Percentiles rank a stretch among this genome's conserved stretches.
These are phyloP conservation scores for Mycena haematopus DNA, from an alignment of 768 basidiomycete genomes.

Conservation along the genomic window DNA sequence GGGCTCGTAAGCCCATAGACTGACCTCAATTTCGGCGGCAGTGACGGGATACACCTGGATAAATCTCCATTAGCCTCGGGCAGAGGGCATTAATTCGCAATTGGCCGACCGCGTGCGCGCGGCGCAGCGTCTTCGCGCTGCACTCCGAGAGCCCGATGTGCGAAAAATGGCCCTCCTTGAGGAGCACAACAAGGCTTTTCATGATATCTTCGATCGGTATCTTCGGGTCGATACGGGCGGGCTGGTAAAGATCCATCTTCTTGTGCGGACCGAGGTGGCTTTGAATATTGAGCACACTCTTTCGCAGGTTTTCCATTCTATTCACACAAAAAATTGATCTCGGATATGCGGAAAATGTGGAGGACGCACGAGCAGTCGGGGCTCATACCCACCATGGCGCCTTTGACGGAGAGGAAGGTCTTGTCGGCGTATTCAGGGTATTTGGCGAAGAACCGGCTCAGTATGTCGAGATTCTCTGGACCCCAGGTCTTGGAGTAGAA, in stretches of 20 bases:
- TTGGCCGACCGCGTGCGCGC: conserved; percentile 33
- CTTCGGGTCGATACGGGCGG: conserved; percentile 52
- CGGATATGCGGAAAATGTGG: neutral
- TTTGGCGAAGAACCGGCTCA: conserved; percentile 55
- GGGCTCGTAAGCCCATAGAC: conserved; percentile 59
- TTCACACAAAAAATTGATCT: no score
- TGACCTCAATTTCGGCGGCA: conserved; percentile 1
- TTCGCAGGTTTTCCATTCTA: conserved; percentile 20
- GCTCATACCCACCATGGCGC: neutral
- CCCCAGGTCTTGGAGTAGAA: conserved; percentile 1
- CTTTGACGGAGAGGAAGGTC: neutral
- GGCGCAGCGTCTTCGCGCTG: conserved; percentile 30
- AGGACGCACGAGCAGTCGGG: conserved; percentile 25
- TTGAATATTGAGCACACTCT: conserved; percentile 52
- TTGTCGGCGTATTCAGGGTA: conserved; percentile 42
- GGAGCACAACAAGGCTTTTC: neutral
- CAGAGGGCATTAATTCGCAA: no score
- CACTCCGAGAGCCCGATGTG: conserved; percentile 5
- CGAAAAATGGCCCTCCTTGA: conserved; percentile 4
- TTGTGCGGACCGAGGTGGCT: conserved; percentile 55
- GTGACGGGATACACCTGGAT: conserved; percentile 1
- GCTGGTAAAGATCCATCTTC: conserved; percentile 66
- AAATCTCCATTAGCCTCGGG: neutral
- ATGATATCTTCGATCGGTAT: conserved; percentile 51
- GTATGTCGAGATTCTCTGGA: conserved; percentile 44